A percentile compares a stretch with the other conserved stretches of the same genome.
Evolutionary conservation across 169 alveolate species (phyloP).

Genomic region (Eimeria falciformis): DNA sequence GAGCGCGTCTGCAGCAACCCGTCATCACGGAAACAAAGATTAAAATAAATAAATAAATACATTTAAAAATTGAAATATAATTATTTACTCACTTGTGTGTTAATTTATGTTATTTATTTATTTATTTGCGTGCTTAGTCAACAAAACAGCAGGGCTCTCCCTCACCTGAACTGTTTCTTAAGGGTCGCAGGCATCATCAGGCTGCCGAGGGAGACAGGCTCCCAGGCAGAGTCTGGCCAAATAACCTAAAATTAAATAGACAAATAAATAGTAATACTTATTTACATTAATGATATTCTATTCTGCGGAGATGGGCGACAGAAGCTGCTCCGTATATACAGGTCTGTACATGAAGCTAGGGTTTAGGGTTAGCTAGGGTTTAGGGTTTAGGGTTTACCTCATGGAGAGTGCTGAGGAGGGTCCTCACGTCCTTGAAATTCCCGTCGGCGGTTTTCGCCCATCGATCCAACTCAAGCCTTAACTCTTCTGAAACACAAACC

Average conservation of each 20-base stretch:
- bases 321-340: neutral
- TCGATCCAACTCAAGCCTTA: slow-evolving; percentile 31
- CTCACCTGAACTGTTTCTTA: slow-evolving; percentile 57
- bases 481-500: slow-evolving; percentile 24
- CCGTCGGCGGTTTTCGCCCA: slow-evolving; percentile 75
- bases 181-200: slow-evolving; percentile 38
- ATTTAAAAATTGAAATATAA: neutral
- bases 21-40: neutral
- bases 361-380: neutral
- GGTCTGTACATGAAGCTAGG: neutral
- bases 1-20: slow-evolving; percentile 31
- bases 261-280: too few species aligned
- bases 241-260: slow-evolving; percentile 31
- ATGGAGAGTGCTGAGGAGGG: slow-evolving; percentile 65
- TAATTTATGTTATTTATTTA: neutral
- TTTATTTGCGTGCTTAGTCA: too few species aligned
- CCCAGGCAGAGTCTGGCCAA: slow-evolving; percentile 71
- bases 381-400: slow-evolving; percentile 40
- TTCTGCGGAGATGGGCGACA: neutral
- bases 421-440: slow-evolving; percentile 59
- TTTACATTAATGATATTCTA: neutral
- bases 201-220: slow-evolving; percentile 56
- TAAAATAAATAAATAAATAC: too few species aligned
- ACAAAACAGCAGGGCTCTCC: too few species aligned
- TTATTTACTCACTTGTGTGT: neutral